Conservation (phyloP, 495 filamentous ascomycete species). For the Aspergillus sparsus region DNA sequence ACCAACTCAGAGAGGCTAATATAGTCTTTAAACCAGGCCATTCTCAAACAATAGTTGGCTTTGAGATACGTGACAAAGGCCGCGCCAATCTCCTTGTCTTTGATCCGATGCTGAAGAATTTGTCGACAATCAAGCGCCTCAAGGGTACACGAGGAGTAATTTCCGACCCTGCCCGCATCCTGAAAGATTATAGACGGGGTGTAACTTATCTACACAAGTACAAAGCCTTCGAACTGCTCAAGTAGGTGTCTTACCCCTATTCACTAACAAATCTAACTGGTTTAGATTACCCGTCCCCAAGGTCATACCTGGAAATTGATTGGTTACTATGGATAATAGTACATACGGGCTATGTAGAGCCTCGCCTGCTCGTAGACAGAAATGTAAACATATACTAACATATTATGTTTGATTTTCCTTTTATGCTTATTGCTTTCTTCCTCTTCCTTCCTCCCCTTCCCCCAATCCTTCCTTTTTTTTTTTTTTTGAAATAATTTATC, state of each 20-base stretch:
- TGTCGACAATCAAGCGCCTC: conserved; percentile 59
- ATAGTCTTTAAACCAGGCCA: conserved; percentile 59
- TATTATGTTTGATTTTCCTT: neutral
- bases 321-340: no score
- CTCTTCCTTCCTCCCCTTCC: no score
- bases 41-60: conserved; percentile 87
- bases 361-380: neutral
- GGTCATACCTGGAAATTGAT: neutral
- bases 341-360: neutral
- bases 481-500: no score
- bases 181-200: conserved; percentile 73
- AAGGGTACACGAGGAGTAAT: conserved; percentile 48
- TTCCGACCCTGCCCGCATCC: conserved; percentile 52
- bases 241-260: conserved; percentile 48
- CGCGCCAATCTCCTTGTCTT: conserved; percentile 76
- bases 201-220: conserved; percentile 67
- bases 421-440: neutral
- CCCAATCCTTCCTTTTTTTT: no score
- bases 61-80: conserved; percentile 69
- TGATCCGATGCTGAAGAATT: conserved; percentile 82
- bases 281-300: conserved; percentile 13
- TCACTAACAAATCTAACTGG: conserved; percentile 12
- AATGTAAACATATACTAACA: neutral
- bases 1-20: neutral
- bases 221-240: conserved; percentile 74